These are phyloP conservation scores for Lippia alba DNA, from an alignment of 305 asterid species.

Conservation along the genomic window DNA sequence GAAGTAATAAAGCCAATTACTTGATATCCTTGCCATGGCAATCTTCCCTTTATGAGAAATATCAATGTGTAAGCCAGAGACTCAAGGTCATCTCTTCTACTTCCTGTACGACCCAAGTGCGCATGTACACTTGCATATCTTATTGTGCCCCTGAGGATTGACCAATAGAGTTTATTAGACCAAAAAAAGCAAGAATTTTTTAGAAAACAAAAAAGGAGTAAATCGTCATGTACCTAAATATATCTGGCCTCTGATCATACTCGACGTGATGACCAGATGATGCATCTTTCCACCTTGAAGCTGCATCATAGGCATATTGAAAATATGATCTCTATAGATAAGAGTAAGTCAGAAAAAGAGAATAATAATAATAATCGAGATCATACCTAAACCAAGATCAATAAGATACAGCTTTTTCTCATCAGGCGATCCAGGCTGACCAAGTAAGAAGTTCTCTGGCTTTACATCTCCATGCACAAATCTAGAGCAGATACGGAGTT, in stretches of 20 bases:
- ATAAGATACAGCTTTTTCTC: slow-evolving; percentile 83
- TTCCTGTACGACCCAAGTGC: slow-evolving; percentile 87
- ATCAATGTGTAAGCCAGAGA: slow-evolving; percentile 96
- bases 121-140: slow-evolving; percentile 90
- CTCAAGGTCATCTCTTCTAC: slow-evolving; percentile 86
- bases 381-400: slow-evolving; percentile 83
- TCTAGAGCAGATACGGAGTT: slow-evolving; percentile 37
- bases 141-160: slow-evolving; percentile 67
- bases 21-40: slow-evolving; percentile 95
- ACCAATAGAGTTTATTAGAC: slow-evolving; percentile 21
- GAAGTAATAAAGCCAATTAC: slow-evolving; percentile 37
- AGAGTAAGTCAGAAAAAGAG: not conserved
- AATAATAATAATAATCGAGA: slow-evolving; percentile 9
- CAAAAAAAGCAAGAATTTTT: slow-evolving; percentile 12
- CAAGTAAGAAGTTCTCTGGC: slow-evolving; percentile 82
- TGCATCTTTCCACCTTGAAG: slow-evolving; percentile 86
- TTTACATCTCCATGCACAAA: slow-evolving; percentile 94
- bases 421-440: slow-evolving; percentile 69
- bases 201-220: not conserved
- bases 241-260: slow-evolving; percentile 86
- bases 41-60: slow-evolving; percentile 90
- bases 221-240: slow-evolving; percentile 61
- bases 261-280: slow-evolving; percentile 81
- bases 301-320: slow-evolving; percentile 51
- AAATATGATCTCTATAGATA: not conserved